Percentiles rank a stretch among this genome's conserved stretches.
Conservation (phyloP, 805 yeast genomes). For the Lachancea nothofagi region DNA sequence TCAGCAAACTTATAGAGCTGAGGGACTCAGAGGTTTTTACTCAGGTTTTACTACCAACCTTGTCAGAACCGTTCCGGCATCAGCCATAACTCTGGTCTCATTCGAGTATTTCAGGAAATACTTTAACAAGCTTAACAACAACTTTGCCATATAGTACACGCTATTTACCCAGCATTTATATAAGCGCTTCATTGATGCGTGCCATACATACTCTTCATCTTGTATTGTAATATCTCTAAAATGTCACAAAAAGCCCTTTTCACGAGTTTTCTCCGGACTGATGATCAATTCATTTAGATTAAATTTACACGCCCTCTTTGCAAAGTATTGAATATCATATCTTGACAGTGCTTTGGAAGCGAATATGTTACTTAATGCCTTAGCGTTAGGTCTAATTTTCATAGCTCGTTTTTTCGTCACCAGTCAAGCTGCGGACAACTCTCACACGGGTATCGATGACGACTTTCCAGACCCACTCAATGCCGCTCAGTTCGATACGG, state of each 20-base stretch:
- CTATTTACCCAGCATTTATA: constrained; percentile 1
- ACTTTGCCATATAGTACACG: constrained; percentile 3
- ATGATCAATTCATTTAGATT: background rate
- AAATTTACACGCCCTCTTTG: too few species aligned
- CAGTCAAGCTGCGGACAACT: background rate
- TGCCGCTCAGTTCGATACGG: constrained; percentile 43
- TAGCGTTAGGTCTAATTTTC: background rate
- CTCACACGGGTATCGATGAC: constrained; percentile 1
- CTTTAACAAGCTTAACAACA: constrained; percentile 28
- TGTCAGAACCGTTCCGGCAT: constrained; percentile 87
- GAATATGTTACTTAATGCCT: background rate
- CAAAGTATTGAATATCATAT: background rate
- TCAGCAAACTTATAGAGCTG: constrained; percentile 38
- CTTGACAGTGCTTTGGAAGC: background rate
- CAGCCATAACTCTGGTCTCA: constrained; percentile 90
- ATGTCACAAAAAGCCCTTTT: constrained; percentile 1
- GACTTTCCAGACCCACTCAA: constrained; percentile 48
- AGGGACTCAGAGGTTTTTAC: constrained; percentile 80
- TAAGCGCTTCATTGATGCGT: background rate
- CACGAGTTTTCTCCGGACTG: constrained; percentile 1
- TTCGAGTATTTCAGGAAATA: constrained; percentile 73
- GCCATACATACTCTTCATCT: background rate
- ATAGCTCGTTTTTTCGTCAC: background rate
- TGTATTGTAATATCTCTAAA: background rate
- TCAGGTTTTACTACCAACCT: constrained; percentile 84